Base-by-base conservation (phyloP, 2,329 filamentous ascomycete genomes). In the Pseudogymnoascus sp. region DNA sequence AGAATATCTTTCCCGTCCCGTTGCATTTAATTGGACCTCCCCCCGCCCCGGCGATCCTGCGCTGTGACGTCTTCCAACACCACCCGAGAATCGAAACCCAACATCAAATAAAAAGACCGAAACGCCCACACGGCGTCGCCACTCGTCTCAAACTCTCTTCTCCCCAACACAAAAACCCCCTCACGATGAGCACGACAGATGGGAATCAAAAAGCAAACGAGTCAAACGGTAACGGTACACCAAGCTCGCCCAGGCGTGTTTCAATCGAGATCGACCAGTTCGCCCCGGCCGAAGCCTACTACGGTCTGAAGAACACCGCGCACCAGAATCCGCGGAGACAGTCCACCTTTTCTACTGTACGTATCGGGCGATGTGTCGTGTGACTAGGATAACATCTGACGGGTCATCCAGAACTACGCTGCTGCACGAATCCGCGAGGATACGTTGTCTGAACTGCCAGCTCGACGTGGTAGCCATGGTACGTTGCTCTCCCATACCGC, bases 391-490 rank as follows among this genome's bases (percentile, higher is more conserved):
- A 65, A 68, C 25, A 64, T 64, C 30, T 58, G 66, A 12, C 61
- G 61, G 62, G 63, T 18, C 60, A 61, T 12, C 61, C 63, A n/a
- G 65, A 66, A n/a, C 43, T 58, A 28, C 60, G 62, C 43, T 59
- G 63, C 20, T 25, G 67, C 16, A 68, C 65, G 59, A 41, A 9
- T 59, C 50, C 38, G 39, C n/a, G 59, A 61, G 22, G 63, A 66
- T 14, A 47, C 41, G 2, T 16, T 47, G 22, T 47, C 41, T 9
- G 41, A 47, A 28, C 22, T 47, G 41, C 70, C 69, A 3, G 60
- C 66, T 9, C 66, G 71, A 54, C 65, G 71, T 50, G 67, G 69
- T 58, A 72, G 70, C 41, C 71, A 72, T 63, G 71, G 71, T 73
- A 60, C 61, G 62, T 60, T 35, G 30, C 38, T 16, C n/a, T n/a